Base-by-base conservation (phyloP, 169 alveolate species). In the Ichthyophthirius multifiliis region DNA sequence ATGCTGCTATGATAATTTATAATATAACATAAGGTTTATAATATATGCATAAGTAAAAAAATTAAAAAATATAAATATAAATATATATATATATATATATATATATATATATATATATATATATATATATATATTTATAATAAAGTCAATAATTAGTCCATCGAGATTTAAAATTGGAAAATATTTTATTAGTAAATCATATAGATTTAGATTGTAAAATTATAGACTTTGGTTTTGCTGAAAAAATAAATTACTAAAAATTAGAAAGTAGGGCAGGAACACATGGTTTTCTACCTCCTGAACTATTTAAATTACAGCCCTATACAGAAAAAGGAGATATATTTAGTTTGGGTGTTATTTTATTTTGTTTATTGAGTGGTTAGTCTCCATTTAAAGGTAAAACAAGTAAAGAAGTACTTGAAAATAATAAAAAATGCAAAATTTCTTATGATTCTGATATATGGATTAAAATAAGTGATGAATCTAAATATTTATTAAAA, bases 191-290 rank as follows among this genome's bases (percentile, higher is more conserved):
- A 31, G 39, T 20, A 18, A 44, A 46, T 12, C 32, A 65, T n/a
- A 75, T 48, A 10, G 37, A 74, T 18, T 44, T 44, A 15, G 41
- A 79, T 31, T 39, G 65, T 30, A 79, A 79, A 46, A 32, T 79
- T 9, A 62, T 79, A 10, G 85, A 79, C 46, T 79, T 79, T 65
- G 85, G 85, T 46, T 79, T 79, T 79, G 73, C 85, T 35, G 85
- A 79, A 67, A 32, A 65, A 34, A 79, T 79, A 34, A 79, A 79
- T 46, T 43, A 46, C 15, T 32, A 43, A 3, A 45, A 65, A 27
- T 48, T 79, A 23, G 64, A 27, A 43, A 43, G 64, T 35, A 44
- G 75, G 30, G 73, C 79, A 35, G 85, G 85, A 7, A 79, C 85
- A 0, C 80, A 74, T n/a, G 85, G 85, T 0, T 79, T 65, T 27